phyloP scores from a whole-genome alignment of 108 stramenopile species.

The Seminavis robusta region DNA sequence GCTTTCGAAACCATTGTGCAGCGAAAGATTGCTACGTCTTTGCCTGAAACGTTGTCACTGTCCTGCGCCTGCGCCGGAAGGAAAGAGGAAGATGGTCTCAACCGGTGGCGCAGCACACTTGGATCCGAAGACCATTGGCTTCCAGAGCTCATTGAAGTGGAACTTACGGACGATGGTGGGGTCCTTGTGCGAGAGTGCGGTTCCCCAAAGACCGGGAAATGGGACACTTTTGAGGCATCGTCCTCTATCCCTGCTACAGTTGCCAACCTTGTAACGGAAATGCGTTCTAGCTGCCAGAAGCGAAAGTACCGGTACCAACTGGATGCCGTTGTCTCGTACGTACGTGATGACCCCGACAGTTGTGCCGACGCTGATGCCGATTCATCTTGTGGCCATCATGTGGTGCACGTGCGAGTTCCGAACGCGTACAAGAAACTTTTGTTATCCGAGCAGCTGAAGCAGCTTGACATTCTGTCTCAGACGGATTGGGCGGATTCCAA shows the following conservation, averaged over 20 bases:
- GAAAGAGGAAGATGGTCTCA: conserved; percentile 53
- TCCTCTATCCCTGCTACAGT: conserved; percentile 39
- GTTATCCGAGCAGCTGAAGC: conserved; percentile 31
- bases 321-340: conserved; percentile 56
- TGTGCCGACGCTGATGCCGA: conserved; percentile 9
- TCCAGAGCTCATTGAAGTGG: conserved; percentile 71
- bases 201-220: not conserved
- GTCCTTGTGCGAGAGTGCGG: conserved; percentile 49
- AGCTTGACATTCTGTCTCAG: conserved; percentile 1
- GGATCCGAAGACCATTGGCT: conserved; percentile 44
- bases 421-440: conserved; percentile 28
- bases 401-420: conserved; percentile 61
- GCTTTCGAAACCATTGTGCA: conserved; percentile 84
- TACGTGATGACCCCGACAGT: conserved; percentile 23
- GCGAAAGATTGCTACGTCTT: conserved; percentile 63
- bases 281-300: not conserved
- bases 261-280: conserved; percentile 13
- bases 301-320: conserved; percentile 51
- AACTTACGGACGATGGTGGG: conserved; percentile 51
- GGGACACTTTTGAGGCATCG: conserved; percentile 21
- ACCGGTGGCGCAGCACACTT: conserved; percentile 52
- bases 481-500: conserved; percentile 1
- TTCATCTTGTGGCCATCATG: conserved; percentile 50
- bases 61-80: conserved; percentile 78
- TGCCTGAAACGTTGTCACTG: conserved; percentile 66